Evolutionary conservation across 371 early-diverging fungal genomes (phyloP).

Genomic region (Mortierella polycephala): DNA sequence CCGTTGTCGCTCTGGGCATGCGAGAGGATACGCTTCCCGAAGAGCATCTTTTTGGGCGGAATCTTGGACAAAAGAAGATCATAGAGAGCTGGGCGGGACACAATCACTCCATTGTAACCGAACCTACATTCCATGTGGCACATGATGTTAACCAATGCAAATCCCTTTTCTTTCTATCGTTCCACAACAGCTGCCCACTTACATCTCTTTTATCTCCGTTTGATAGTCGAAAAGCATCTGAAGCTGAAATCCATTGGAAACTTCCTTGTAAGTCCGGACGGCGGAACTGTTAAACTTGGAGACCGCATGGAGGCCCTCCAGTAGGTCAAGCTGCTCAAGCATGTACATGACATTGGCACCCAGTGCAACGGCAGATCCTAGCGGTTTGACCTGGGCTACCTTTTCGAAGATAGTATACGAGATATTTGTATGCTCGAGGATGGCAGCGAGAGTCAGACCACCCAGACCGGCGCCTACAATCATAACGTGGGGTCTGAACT

Average conservation of each 20-base stretch:
- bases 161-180: too few relatives aligned
- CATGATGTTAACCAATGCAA: too few relatives aligned
- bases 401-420: conserved; percentile 17
- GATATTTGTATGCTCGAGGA: conserved; percentile 9
- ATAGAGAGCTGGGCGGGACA: conserved; percentile 18
- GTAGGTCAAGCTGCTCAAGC: conserved; percentile 1
- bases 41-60: conserved; percentile 3
- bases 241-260: too few relatives aligned
- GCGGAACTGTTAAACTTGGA: too few relatives aligned
- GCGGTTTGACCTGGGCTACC: conserved; percentile 1
- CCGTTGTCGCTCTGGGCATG: conserved; percentile 3
- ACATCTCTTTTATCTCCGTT: too few relatives aligned
- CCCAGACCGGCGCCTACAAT: conserved; percentile 18
- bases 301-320: not conserved
- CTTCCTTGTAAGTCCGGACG: too few relatives aligned
- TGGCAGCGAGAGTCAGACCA: conserved; percentile 3
- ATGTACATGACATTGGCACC: not conserved
- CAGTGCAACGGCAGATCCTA: conserved; percentile 4
- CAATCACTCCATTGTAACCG: conserved; percentile 6
- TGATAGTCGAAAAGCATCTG: too few relatives aligned
- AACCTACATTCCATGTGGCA: not conserved
- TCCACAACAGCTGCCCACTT: too few relatives aligned
- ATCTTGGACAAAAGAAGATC: conserved; percentile 5
- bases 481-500: not conserved
- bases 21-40: conserved; percentile 10